Evolutionary conservation across 2,329 filamentous ascomycete species (phyloP), one percentile per base, ranked within the genome.

Genomic region (Talaromyces amestolkiae): DNA sequence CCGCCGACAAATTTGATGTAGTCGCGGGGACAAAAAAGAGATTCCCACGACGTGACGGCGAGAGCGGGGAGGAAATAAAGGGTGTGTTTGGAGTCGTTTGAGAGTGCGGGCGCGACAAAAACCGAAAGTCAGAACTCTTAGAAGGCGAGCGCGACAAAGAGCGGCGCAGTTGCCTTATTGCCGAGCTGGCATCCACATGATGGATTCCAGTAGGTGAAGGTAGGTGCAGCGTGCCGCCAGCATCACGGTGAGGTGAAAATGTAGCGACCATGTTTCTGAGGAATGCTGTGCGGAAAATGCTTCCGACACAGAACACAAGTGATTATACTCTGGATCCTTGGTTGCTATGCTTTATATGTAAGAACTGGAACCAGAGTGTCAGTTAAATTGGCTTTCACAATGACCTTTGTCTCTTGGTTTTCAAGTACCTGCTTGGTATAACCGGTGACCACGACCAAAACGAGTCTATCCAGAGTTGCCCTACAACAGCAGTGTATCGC

Each of bases 81-180:
- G 58, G 81, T 77, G 58, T 81, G 75, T 70, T 80, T 80, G 58
- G 79, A 78, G 66, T 83, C 37, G 56, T 83, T 45, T 66, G 77
- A 67, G 84, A 79, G 58, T 80, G 77, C 17, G 80, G 79, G 66
- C 82, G 79, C 31, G 82, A 79, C 13, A 86, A 81, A 62, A 96
- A 81, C 65, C 86, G 85, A 76, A 95, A 94, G 72, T 86, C 84
- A 65, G 85, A 85, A 51, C 82, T 83, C 77, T 95, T 96, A 37
- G 94, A 97, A 11, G 94, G 94, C n/a, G 94, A 97, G 72, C 93
- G 87, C 65, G 93, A 97, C 69, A 97, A 84, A 31, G 94, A 97
- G 71, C 92, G 91, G 69, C 93, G 87, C 66, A 97, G 83, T 72
- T 92, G 91, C 74, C 92, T 87, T 69, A 97, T 91, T 66, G 91